Evolutionary conservation across 2,329 filamentous ascomycete genomes (phyloP).

Genomic region (Colletotrichum sp.): DNA sequence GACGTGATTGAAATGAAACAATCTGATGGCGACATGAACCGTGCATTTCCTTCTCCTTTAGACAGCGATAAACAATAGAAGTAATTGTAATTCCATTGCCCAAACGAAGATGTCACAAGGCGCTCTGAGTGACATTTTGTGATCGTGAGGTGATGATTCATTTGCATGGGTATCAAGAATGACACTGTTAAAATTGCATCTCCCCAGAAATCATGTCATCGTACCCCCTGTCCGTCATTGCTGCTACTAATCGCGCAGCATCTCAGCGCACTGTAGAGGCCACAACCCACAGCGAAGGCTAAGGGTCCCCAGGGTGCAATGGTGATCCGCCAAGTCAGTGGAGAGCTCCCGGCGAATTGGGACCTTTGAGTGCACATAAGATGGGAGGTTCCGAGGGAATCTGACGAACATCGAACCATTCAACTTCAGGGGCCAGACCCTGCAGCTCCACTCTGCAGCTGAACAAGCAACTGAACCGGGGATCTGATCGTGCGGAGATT

Average conservation of each 20-base stretch:
- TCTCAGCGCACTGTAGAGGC: neutral
- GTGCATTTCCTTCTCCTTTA: neutral
- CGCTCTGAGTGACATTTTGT: neutral
- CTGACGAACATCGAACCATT: neutral
- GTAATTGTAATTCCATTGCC: neutral
- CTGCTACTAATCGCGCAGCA: neutral
- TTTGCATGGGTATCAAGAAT: neutral
- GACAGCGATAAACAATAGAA: neutral
- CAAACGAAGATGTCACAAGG: neutral
- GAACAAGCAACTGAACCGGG: neutral
- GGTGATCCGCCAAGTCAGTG: neutral
- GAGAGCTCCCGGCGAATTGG: fast-evolving
- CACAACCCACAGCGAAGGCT: neutral
- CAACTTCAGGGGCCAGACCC: neutral
- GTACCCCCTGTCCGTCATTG: neutral
- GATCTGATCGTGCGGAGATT: neutral
- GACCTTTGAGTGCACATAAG: neutral
- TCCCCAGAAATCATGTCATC: neutral
- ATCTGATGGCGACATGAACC: neutral
- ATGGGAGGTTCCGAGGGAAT: neutral
- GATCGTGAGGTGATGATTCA: neutral
- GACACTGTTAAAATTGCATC: neutral
- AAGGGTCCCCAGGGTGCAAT: neutral
- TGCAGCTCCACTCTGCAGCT: neutral
- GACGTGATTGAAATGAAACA: neutral